Evolutionary conservation across 176 grass and related monocot species (phyloP), one percentile per base, ranked within the genome.

Genomic region (Phyllostachys edulis): DNA sequence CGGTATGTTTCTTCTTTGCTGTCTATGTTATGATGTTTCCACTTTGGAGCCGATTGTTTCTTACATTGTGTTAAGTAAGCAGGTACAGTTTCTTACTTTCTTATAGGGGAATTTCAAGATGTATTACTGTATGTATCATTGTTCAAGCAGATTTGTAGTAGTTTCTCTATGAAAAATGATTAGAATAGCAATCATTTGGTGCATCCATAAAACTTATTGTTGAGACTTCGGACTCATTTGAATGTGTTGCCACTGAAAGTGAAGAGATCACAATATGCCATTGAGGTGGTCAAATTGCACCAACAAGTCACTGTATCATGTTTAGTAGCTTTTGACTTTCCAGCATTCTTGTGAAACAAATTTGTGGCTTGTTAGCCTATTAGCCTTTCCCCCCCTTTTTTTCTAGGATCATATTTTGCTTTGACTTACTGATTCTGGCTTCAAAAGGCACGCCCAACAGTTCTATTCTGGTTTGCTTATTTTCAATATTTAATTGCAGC

Each of bases 1-100:
- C 93, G 80, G 97, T 99, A 92, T 49, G 83, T 88, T 77, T 89
- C 61, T 23, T 24, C 36, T 50, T 77, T 89, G 46, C 27, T 79
- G 38, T 82, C 52, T 46, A 55, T 86, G 55, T 73, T 57, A 39
- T 82, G 67, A 59, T 79, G 11, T 54, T 86, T 77, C 39, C 71
- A 80, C 26, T 85, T 80, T 21, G 1, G 24, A 32, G 50, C 14
- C 17, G 5, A 15, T 36, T 75, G 41, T 64, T 70, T 37, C 9
- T 63, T 36, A 38, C 5, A 20, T 63, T 68, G 36, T 62, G 52
- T 55, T 3, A 55, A 55, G 52, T 55, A 55, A 55, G 52, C 52
- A 21, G 0, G 18, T 7, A 21, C 52, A 21, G 4, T 20, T 55
- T 55, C 6, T 55, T 55, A 55, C 8, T 20, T 55, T 55, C 6